These are phyloP conservation scores for Cercospora nicotianae DNA, from an alignment of 2,329 filamentous ascomycete species.

Conservation along the genomic window DNA sequence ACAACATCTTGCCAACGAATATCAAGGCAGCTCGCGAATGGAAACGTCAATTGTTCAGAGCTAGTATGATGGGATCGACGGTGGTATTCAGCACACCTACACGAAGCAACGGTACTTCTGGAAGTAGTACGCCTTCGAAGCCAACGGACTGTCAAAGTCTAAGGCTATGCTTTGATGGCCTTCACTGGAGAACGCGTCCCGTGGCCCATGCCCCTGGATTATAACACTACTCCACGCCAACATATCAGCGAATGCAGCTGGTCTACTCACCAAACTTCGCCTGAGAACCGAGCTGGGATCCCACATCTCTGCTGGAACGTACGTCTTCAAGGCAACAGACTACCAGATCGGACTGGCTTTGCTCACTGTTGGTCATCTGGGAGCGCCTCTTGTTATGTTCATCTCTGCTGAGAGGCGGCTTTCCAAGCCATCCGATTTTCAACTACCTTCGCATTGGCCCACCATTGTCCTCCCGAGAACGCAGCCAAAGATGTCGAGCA, in stretches of 20 bases:
- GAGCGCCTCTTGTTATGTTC: not conserved
- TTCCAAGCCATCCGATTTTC: not conserved
- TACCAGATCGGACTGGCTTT: not conserved
- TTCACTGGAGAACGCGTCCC: too few relatives aligned
- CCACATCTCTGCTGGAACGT: not conserved
- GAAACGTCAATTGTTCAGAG: not conserved
- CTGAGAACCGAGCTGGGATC: not conserved
- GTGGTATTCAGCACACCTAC: not conserved
- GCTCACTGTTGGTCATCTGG: too few relatives aligned
- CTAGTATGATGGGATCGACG: not conserved
- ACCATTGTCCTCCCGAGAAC: too few relatives aligned
- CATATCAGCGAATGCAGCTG: not conserved
- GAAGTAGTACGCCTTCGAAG: rapidly evolving
- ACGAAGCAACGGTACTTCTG: not conserved
- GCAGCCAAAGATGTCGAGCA: too few relatives aligned
- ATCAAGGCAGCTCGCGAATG: not conserved
- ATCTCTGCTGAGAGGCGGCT: not conserved
- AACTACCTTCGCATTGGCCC: not conserved
- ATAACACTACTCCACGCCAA: too few relatives aligned
- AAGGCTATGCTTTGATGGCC: too few relatives aligned
- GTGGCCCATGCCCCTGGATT: too few relatives aligned
- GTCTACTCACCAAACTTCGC: not conserved
- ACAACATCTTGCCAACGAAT: not conserved
- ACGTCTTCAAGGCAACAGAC: not conserved
- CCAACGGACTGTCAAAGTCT: too few relatives aligned